These are phyloP conservation scores for Beauveria bassiana DNA, from an alignment of 2,329 filamentous ascomycete species.

Conservation along the genomic window DNA sequence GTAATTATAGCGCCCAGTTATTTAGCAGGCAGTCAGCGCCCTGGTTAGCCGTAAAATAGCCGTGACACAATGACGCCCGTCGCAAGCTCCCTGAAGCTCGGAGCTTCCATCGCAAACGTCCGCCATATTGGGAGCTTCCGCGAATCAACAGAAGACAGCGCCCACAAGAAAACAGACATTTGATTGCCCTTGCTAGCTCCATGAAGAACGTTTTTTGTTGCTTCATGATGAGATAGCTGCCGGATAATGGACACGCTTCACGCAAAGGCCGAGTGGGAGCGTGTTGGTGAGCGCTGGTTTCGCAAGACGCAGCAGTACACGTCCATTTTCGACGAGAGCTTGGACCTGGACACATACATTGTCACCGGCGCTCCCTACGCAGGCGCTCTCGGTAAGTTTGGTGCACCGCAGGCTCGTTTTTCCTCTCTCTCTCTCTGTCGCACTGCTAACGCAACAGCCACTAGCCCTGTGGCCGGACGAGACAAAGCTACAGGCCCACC, in stretches of 20 bases:
- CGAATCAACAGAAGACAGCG: background rate
- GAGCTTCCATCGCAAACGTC: background rate
- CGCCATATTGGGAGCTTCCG: background rate
- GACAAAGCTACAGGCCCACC: constrained; percentile 71
- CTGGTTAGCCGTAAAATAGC: constrained; percentile 7
- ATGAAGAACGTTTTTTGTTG: no score
- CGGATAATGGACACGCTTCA: constrained; percentile 47
- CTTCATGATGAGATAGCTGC: constrained; percentile 24
- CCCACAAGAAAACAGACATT: background rate
- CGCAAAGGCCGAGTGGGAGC: constrained; percentile 88
- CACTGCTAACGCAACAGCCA: constrained; percentile 8
- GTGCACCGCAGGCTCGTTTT: background rate
- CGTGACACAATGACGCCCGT: constrained; percentile 3
- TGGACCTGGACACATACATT: constrained; percentile 92
- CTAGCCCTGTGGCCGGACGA: constrained; percentile 84
- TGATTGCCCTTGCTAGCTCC: no score
- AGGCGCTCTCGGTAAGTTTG: constrained; percentile 73
- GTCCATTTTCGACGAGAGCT: constrained; percentile 82
- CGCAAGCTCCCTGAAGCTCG: background rate
- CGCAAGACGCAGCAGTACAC: constrained; percentile 92
- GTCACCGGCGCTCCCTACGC: constrained; percentile 88
- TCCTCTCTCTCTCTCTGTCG: background rate
- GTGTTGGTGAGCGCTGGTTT: constrained; percentile 88
- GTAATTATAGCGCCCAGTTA: no score
- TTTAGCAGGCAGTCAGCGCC: background rate